These are phyloP conservation scores for Serendipita sp. DNA, from an alignment of 768 basidiomycete species.

Conservation along the genomic window DNA sequence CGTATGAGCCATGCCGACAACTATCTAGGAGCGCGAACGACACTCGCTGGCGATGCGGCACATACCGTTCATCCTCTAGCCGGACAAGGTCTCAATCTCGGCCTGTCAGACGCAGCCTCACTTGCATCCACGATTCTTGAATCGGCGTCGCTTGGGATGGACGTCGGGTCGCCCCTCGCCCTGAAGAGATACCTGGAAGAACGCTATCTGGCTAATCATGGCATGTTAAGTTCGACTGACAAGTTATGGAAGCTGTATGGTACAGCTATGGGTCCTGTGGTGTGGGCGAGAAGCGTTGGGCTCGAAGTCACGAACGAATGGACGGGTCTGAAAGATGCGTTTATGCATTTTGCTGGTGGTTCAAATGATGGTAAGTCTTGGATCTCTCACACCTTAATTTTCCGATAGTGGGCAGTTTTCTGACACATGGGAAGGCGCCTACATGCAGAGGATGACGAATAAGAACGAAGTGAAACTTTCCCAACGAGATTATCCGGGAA, in stretches of 20 bases:
- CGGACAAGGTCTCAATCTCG: slow-evolving; percentile 89
- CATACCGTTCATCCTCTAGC: slow-evolving; percentile 91
- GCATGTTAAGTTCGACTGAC: slow-evolving; percentile 67
- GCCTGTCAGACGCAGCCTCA: slow-evolving; percentile 69
- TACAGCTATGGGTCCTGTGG: slow-evolving; percentile 45
- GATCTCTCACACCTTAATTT: background rate
- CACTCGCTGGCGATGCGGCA: slow-evolving; percentile 88
- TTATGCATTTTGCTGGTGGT: slow-evolving; percentile 65
- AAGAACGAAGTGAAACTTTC: too few species aligned
- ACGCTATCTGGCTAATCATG: slow-evolving; percentile 77
- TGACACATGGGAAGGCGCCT: too few species aligned
- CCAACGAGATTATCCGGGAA: too few species aligned
- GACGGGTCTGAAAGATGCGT: slow-evolving; percentile 57
- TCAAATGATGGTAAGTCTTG: slow-evolving; percentile 13
- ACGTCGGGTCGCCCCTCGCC: slow-evolving; percentile 67
- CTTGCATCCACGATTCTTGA: slow-evolving; percentile 48
- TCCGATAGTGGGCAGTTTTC: too few species aligned
- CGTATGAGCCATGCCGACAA: slow-evolving; percentile 70
- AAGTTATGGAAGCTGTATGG: slow-evolving; percentile 81
- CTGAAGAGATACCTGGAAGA: slow-evolving; percentile 62
- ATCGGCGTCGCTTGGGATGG: slow-evolving; percentile 47
- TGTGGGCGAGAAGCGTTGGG: slow-evolving; percentile 77
- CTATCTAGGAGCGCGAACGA: slow-evolving; percentile 79
- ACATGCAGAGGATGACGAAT: too few species aligned
- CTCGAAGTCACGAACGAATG: slow-evolving; percentile 85